Base-by-base conservation (phyloP, 2,329 filamentous ascomycete genomes). In the Aspergillus arachidicola region DNA sequence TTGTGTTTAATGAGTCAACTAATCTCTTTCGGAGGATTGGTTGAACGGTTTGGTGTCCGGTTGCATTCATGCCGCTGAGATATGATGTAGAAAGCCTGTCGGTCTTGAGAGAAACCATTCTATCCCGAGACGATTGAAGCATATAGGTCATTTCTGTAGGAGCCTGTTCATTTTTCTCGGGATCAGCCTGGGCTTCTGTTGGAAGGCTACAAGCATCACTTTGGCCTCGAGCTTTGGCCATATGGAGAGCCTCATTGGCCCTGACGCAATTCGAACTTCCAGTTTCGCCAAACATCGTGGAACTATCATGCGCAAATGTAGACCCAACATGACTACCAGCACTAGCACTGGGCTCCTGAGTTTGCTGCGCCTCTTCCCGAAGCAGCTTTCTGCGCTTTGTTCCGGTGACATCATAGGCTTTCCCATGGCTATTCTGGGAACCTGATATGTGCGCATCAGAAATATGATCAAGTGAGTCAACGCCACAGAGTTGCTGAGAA, bases 1-100 rank as follows among this genome's bases (percentile, higher is more conserved):
- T 62, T 4, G 65, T 58, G 53, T 69, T 69, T 45, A 79, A 59
- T 14, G 73, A 74, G 64, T 80, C 76, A 36, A 79, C 70, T 38
- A 79, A 61, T 58, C 77, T 74, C 61, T 67, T 75, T 45, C 78
- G 73, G 16, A 65, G 64, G 23, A 69, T 55, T 7, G 30, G 32
- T 19, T n/a, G n/a, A 26, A 26, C 6, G 32, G 23, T 55, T 38
- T 38, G 30, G 21, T 55, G 21, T 26, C 51, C 38, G 23, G n/a
- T 55, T 14, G 51, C 14, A 55, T 38, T 21, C 12, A 14, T 16
- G 6, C 21, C 51, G 7, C 21, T 36, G n/a, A 10, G 14, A 19
- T 26, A 23, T 36, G 21, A 55, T 38, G 11, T 55, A 26, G 51
- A n/a, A 36, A 23, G 34, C 23, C 34, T 38, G 12, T 4, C 34